Percentiles rank a stretch among this genome's conserved stretches.
Conservation (phyloP, 495 filamentous ascomycete genomes). For the Neurospora tetraspora region DNA sequence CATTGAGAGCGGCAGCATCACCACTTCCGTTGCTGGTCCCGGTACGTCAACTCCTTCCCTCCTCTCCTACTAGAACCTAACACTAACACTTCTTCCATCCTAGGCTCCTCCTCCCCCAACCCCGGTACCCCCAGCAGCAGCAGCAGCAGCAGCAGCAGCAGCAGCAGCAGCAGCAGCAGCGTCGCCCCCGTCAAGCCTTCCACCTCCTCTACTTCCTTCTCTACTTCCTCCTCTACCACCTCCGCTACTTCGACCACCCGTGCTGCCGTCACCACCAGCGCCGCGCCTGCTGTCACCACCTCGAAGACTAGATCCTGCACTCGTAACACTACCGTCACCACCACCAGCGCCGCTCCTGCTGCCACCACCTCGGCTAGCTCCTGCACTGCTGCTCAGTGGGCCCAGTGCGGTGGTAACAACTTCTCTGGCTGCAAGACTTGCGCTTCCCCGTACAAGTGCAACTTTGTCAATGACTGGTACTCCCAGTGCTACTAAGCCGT, state of each 20-base stretch:
- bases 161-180: slow-evolving; percentile 6
- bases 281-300: neutral
- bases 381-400: slow-evolving; percentile 22
- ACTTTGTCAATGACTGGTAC: slow-evolving; percentile 32
- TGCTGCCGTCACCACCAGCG: slow-evolving; percentile 1
- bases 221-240: neutral
- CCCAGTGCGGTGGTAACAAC: slow-evolving; percentile 35
- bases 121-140: neutral
- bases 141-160: slow-evolving; percentile 6
- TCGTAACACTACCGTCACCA: neutral
- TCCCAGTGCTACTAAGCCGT: slow-evolving; percentile 24
- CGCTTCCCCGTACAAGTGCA: slow-evolving; percentile 26
- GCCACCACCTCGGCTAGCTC: slow-evolving; percentile 6
- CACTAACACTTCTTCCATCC: too few species aligned
- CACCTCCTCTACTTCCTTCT: slow-evolving; percentile 10
- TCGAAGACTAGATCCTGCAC: neutral
- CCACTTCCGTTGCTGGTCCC: slow-evolving; percentile 33
- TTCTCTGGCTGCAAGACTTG: slow-evolving; percentile 35
- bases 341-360: slow-evolving; percentile 11
- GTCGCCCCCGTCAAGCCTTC: neutral
- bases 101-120: neutral
- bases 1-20: slow-evolving; percentile 55
- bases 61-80: neutral
- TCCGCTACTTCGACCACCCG: slow-evolving; percentile 3
- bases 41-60: slow-evolving; percentile 7